Evolutionary conservation across 2,329 filamentous ascomycete species (phyloP), one percentile per base, ranked within the genome.

Genomic region (Seiridium cupressi): DNA sequence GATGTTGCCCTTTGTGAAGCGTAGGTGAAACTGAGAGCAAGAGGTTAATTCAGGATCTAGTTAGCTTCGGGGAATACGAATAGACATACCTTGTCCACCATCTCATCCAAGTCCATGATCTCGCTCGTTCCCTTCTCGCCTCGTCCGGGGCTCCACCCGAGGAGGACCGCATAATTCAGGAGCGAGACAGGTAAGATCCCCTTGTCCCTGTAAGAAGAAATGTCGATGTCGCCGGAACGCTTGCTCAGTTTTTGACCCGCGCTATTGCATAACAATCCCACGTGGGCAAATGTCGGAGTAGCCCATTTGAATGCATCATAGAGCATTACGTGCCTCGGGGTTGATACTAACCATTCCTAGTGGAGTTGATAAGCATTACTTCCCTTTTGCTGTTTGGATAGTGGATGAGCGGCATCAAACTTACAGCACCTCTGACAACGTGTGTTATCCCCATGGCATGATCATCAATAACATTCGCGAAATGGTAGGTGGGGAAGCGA

Each of bases 381-480:
- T 18, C 32, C 38, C 44, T 32, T 53, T 42, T 13, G 18, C 34
- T 35, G 40, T 34, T 51, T 44, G 4, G 9, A n/a, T 31, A 1
- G 32, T 9, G 11, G 9, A 11, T 26, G 18, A 26, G 18, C 18
- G 18, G 18, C 18, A 26, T 26, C 18, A 26, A 26, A 58, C 83
- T 68, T 76, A 90, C 89, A 34, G 90, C 89, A 57, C 94, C 95
- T 47, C 95, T 88, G 61, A 99, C 91, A 11, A 99, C 95, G 74
- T 98, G 94, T 0, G 93, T 97, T 66, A 99, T 96, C 61, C 91
- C 79, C 95, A 99, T 99, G 62, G 90, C 81, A 73, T 97, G 92
- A 70, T 99, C 95, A 70, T 99, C 95, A 4, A 99, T 89, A 7
- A 99, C 94, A 70, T 98, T 99, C 4, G 95, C 95, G 62, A 99